These are phyloP conservation scores for Leishmania guyanensis DNA, from an alignment of 208 protist genomes.

Conservation along the genomic window DNA sequence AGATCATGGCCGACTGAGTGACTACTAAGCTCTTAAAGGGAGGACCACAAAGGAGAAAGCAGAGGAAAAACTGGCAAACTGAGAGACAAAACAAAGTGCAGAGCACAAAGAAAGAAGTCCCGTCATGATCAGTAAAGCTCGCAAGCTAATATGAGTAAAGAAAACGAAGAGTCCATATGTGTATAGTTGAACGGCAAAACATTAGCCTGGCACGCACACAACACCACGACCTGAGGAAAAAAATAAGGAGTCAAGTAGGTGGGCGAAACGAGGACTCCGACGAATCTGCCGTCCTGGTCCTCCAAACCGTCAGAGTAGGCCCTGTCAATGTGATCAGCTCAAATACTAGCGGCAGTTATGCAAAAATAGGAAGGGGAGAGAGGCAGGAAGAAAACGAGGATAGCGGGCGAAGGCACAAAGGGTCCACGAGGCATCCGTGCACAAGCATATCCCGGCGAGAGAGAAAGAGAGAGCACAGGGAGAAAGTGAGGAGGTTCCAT, in stretches of 20 bases:
- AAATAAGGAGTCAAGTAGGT: not conserved
- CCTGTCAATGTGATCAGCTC: too few species aligned
- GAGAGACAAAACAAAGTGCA: not conserved
- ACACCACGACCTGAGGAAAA: not conserved
- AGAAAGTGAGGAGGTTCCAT: not conserved
- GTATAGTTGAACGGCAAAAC: not conserved
- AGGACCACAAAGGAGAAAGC: too few species aligned
- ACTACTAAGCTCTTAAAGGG: not conserved
- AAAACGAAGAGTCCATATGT: too few species aligned
- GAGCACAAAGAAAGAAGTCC: not conserved
- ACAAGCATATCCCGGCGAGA: not conserved
- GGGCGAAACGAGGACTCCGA: not conserved
- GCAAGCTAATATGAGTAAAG: too few species aligned
- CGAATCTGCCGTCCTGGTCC: too few species aligned
- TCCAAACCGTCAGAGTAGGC: too few species aligned
- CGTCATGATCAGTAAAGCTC: not conserved
- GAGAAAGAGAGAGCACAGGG: not conserved
- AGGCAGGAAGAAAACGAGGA: not conserved
- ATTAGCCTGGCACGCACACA: not conserved
- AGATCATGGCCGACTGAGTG: not conserved
- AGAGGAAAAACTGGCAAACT: not conserved
- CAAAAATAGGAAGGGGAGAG: not conserved
- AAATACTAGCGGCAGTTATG: not conserved
- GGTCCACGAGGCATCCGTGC: not conserved
- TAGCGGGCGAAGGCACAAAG: not conserved